phyloP scores from a whole-genome alignment of 768 basidiomycete genomes.

The Tylopilus sp. region DNA sequence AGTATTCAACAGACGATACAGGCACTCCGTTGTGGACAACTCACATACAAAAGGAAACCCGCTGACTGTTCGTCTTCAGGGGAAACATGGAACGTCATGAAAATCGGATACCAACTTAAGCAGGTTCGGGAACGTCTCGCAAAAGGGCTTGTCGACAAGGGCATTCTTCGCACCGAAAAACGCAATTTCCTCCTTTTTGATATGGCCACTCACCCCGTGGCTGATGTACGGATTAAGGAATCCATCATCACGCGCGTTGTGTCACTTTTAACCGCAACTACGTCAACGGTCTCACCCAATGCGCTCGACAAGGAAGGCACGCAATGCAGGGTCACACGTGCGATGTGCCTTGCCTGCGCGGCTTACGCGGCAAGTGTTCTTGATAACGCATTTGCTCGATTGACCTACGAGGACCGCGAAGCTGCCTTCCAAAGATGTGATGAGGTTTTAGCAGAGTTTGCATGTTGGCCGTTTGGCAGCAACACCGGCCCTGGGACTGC shows the following conservation, averaged over 20 bases:
- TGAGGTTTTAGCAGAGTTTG: constrained; percentile 90
- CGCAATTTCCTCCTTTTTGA: constrained; percentile 98
- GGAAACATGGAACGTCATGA: constrained; percentile 99
- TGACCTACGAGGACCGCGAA: constrained; percentile 92
- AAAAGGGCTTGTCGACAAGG: constrained; percentile 97
- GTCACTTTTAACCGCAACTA: constrained; percentile 76
- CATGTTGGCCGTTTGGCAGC: constrained; percentile 81
- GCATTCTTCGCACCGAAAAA: constrained; percentile 97
- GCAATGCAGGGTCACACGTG: constrained; percentile 75
- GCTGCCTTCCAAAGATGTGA: constrained; percentile 91
- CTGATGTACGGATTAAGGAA: constrained; percentile 89
- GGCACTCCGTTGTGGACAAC: background rate
- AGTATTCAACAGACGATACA: background rate
- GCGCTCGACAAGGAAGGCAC: constrained; percentile 77
- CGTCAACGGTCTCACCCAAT: constrained; percentile 69
- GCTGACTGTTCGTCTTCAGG: constrained; percentile 44
- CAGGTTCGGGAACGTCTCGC: constrained; percentile 97
- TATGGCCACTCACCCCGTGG: constrained; percentile 99
- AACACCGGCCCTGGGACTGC: constrained; percentile 32
- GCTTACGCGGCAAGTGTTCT: constrained; percentile 94
- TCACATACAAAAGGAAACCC: background rate
- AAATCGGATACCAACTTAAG: constrained; percentile 98
- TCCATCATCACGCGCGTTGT: constrained; percentile 73
- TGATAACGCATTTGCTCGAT: constrained; percentile 86
- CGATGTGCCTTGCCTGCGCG: constrained; percentile 84